Base-by-base conservation (phyloP, 768 basidiomycete genomes). In the Suillus hirtellus region DNA sequence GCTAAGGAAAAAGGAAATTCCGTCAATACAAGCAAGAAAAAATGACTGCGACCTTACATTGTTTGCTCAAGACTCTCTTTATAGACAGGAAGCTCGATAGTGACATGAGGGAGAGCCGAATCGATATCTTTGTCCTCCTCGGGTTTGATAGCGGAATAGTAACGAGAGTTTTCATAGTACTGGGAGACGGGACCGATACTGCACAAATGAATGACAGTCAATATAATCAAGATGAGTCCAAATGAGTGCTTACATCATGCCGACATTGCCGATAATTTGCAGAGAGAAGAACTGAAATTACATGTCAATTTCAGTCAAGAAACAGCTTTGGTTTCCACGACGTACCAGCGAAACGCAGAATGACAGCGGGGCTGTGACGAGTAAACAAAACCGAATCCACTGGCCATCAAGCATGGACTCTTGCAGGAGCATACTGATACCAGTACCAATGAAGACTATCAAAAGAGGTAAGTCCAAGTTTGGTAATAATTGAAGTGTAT, bases 31-130 rank as follows among this genome's bases (percentile, higher is more conserved):
- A 24, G 11, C 8, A n/a, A 7, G 7, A 37, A 15, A n/a, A 11
- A 35, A 17, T 6, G 24, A 58, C 17, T 19, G 46, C 31, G 31
- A 10, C 79, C 89, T 74, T 73, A 92, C 91, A 93, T 93, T 0
- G 90, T 92, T 70, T 90, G 84, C 59, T 91, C 88, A 59, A 93
- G 74, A 67, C 86, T 89, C 71, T 93, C 92, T 70, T 93, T 95
- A 76, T 95, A 96, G 4, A 95, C 93, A 0, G 93, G 93, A 77
- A 95, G 81, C 75, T 95, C 87, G 56, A 95, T 80, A 0, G 90
- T 89, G 17, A 93, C 81, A 70, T 92, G 91, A 2, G 90, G 92
- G 3, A 93, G 80, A 60, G 77, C 80, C 1, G 79, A 68, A 71
- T 91, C 89, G 61, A 91, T 79, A 17, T 83, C 86, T 60, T 84